Evolutionary conservation across 495 filamentous ascomycete species (phyloP).

Genomic region (Tuber borchii): DNA sequence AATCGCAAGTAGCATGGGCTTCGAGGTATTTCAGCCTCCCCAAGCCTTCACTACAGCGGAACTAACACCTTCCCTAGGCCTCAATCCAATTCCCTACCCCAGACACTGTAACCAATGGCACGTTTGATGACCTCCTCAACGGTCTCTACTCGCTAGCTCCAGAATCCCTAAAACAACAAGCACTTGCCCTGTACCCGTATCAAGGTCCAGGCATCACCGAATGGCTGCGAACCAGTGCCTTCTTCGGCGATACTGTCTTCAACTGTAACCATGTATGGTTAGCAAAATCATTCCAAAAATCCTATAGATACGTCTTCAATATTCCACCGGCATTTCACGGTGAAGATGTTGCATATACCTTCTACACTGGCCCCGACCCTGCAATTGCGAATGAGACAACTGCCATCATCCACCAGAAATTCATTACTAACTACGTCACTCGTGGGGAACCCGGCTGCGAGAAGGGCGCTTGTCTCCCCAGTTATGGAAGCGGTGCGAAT

Average conservation of each 20-base stretch:
- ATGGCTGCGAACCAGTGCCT: slow-evolving; percentile 43
- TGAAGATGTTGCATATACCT: slow-evolving; percentile 51
- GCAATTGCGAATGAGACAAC: slow-evolving; percentile 39
- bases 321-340: slow-evolving; percentile 55
- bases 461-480: slow-evolving; percentile 16
- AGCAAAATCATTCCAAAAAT: slow-evolving; percentile 49
- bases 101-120: slow-evolving; percentile 30
- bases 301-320: slow-evolving; percentile 57
- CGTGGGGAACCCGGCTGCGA: slow-evolving; percentile 29
- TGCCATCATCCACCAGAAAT: slow-evolving; percentile 30
- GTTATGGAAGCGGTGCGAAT: slow-evolving; percentile 14
- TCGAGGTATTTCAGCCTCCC: slow-evolving; percentile 35
- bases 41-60: background rate
- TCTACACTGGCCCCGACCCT: slow-evolving; percentile 49
- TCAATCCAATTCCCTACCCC: slow-evolving; percentile 36
- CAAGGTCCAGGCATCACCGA: slow-evolving; percentile 44
- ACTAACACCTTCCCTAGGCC: slow-evolving; percentile 38
- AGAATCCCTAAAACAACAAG: slow-evolving; percentile 15
- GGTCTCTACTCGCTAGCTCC: slow-evolving; percentile 25
- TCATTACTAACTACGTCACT: slow-evolving; percentile 22
- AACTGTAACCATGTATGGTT: slow-evolving; percentile 51
- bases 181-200: slow-evolving; percentile 46
- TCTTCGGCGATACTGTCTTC: slow-evolving; percentile 42
- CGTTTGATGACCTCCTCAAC: slow-evolving; percentile 37
- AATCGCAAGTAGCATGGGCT: slow-evolving; percentile 36